Conservation (phyloP, 73 alveolate genomes). For the Strombidium stylifer region DNA sequence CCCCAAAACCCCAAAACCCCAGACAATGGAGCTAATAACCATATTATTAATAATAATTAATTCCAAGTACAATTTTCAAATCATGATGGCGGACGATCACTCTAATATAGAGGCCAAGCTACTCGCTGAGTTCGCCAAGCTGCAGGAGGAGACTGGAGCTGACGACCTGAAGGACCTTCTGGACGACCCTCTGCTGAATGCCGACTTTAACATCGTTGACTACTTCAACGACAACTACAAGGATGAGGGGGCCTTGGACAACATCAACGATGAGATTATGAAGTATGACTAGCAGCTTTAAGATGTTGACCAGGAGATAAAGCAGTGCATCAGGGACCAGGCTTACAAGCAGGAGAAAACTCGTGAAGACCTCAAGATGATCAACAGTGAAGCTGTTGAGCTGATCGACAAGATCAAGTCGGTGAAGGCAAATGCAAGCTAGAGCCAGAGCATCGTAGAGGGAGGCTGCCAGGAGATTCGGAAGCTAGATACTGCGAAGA, state of each 20-base stretch:
- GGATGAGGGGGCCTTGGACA: slow-evolving; percentile 40
- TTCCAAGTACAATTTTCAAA: no score
- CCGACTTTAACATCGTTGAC: neutral
- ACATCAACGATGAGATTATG: slow-evolving; percentile 54
- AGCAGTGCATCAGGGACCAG: slow-evolving; percentile 71
- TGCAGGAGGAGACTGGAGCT: no score
- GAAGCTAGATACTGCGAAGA: slow-evolving; percentile 93
- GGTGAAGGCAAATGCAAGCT: slow-evolving; percentile 90
- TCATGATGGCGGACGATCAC: no score
- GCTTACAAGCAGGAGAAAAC: slow-evolving; percentile 79
- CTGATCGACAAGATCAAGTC: slow-evolving; percentile 65
- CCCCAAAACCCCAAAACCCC: slow-evolving; percentile 3
- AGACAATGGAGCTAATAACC: no score
- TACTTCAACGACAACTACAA: no score
- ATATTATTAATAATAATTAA: no score
- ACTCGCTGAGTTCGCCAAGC: no score
- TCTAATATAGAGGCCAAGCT: no score
- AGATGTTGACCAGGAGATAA: slow-evolving; percentile 63
- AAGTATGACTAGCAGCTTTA: slow-evolving; percentile 59
- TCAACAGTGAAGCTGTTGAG: slow-evolving; percentile 65
- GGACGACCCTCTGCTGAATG: neutral
- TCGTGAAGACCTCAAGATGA: slow-evolving; percentile 68
- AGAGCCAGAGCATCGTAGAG: slow-evolving; percentile 87
- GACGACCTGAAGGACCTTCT: no score
- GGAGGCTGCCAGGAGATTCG: slow-evolving; percentile 93